Conservation (phyloP, 495 filamentous ascomycete genomes). For the Aspergillus egyptiacus region DNA sequence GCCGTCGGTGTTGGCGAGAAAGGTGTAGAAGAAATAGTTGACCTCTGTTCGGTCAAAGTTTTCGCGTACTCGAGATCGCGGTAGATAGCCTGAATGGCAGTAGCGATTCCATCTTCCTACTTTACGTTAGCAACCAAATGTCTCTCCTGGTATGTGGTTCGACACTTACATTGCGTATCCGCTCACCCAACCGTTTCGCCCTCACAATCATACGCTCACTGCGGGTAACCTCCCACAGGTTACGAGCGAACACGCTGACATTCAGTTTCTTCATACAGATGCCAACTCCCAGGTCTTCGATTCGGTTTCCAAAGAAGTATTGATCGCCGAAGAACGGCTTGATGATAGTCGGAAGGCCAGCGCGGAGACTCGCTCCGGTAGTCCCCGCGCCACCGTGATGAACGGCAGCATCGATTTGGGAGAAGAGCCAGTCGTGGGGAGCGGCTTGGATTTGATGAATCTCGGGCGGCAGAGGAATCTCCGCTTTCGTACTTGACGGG, state of each 20-base stretch:
- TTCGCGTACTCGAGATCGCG: slow-evolving; percentile 95
- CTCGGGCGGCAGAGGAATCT: slow-evolving; percentile 69
- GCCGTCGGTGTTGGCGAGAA: slow-evolving; percentile 37
- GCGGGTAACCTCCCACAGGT: slow-evolving; percentile 88
- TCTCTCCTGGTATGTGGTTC: not conserved
- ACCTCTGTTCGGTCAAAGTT: slow-evolving; percentile 65
- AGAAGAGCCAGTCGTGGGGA: slow-evolving; percentile 95
- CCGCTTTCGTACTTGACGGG: slow-evolving; percentile 51
- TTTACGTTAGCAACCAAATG: not conserved
- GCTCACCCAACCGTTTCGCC: slow-evolving; percentile 71
- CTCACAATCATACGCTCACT: slow-evolving; percentile 84
- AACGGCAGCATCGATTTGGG: slow-evolving; percentile 86
- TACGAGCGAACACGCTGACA: slow-evolving; percentile 69
- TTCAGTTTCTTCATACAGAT: slow-evolving; percentile 87
- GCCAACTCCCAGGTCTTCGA: slow-evolving; percentile 90
- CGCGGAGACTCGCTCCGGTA: slow-evolving; percentile 87
- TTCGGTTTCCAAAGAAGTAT: slow-evolving; percentile 85
- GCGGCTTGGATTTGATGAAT: slow-evolving; percentile 86
- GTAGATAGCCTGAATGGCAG: slow-evolving; percentile 88
- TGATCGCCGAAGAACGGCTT: slow-evolving; percentile 98
- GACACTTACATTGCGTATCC: slow-evolving; percentile 72
- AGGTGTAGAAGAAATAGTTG: slow-evolving; percentile 35
- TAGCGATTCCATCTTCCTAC: slow-evolving; percentile 83
- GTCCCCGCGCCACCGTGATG: slow-evolving; percentile 96
- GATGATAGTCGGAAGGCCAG: slow-evolving; percentile 89